Evolutionary conservation across 2,329 filamentous ascomycete genomes (phyloP).

Genomic region (Leptoxyphium fumago): DNA sequence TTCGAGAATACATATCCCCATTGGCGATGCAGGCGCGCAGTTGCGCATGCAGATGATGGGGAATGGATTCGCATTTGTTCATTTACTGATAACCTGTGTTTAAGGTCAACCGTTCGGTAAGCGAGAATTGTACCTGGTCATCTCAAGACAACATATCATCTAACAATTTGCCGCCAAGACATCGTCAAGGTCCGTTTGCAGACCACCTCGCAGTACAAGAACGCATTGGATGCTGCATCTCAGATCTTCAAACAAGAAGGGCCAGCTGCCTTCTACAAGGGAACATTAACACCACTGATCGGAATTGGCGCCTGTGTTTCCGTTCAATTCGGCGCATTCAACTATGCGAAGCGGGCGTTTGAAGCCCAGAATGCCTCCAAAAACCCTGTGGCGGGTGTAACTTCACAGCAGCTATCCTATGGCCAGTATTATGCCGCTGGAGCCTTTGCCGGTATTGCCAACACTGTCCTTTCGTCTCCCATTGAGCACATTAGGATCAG

Average conservation of each 20-base stretch:
- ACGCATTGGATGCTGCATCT: conserved; percentile 64
- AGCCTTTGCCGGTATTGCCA: conserved; percentile 83
- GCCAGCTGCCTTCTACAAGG: conserved; percentile 89
- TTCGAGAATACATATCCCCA: too few species aligned
- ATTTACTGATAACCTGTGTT: not conserved
- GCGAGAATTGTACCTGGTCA: conserved; percentile 6
- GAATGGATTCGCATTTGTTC: not conserved
- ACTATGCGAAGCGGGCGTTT: conserved; percentile 74
- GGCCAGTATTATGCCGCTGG: conserved; percentile 79
- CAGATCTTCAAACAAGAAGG: conserved; percentile 83
- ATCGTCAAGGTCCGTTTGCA: conserved; percentile 97
- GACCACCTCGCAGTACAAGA: conserved; percentile 67
- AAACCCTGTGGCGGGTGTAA: not conserved
- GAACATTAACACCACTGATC: conserved; percentile 82
- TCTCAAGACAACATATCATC: not conserved
- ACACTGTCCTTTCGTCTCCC: conserved; percentile 73
- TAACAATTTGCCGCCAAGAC: conserved; percentile 36
- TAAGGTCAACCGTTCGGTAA: conserved; percentile 52
- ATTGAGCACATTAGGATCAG: conserved; percentile 97
- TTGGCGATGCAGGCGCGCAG: conserved; percentile 19
- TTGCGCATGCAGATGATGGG: not conserved
- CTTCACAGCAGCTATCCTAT: conserved; percentile 47
- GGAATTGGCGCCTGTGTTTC: conserved; percentile 91
- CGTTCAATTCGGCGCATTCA: conserved; percentile 97
- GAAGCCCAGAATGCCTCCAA: conserved; percentile 52